A percentile compares a stretch with the other conserved stretches of the same genome.
Conservation (phyloP, 768 basidiomycete species). For the Termitomyces sp. region DNA sequence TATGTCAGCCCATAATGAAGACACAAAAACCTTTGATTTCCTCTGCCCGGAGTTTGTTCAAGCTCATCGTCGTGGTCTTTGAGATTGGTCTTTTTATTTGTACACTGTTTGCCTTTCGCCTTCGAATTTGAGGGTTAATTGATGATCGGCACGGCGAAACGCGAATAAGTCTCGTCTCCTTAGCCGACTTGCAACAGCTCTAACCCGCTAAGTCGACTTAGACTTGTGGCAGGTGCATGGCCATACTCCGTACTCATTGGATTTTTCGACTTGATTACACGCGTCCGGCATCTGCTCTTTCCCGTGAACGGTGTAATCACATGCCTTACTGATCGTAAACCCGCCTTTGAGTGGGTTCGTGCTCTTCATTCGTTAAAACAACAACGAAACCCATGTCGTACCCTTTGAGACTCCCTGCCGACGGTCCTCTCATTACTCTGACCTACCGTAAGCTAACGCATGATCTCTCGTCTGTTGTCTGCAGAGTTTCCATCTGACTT, state of each 20-base stretch:
- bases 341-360: not conserved
- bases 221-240: too few relatives aligned
- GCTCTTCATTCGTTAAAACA: too few relatives aligned
- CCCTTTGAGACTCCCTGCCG: constrained; percentile 43
- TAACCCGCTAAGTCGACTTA: too few relatives aligned
- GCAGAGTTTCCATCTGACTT: not conserved
- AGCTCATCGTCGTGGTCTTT: constrained; percentile 27
- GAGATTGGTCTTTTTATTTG: constrained; percentile 12
- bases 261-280: not conserved
- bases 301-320: constrained; percentile 15
- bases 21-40: constrained; percentile 42
- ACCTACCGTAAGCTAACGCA: constrained; percentile 46
- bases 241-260: too few relatives aligned
- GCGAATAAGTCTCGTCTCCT: too few relatives aligned
- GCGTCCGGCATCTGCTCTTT: not conserved
- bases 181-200: too few relatives aligned
- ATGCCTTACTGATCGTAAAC: constrained; percentile 6
- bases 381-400: constrained; percentile 28
- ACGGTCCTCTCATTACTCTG: constrained; percentile 55
- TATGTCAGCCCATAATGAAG: not conserved
- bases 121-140: not conserved
- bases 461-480: not conserved
- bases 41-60: constrained; percentile 34
- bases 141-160: not conserved
- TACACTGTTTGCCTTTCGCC: constrained; percentile 8